Percentiles rank a stretch among this genome's conserved stretches.
phyloP scores from a whole-genome alignment of 768 basidiomycete genomes.

The Candolleomyces eurysporus region DNA sequence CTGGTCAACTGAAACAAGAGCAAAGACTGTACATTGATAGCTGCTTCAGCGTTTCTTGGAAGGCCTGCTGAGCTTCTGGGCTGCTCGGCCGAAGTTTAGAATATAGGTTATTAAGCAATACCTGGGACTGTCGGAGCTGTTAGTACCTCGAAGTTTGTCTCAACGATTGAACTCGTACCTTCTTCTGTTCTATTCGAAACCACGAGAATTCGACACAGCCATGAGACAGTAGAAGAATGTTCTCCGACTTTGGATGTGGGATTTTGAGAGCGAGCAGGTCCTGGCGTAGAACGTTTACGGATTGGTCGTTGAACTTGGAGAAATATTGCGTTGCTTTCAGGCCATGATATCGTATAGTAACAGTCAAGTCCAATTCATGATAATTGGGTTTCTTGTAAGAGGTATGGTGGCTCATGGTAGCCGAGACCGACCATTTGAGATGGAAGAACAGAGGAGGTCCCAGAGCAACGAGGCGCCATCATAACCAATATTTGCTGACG shows the following conservation, averaged over 20 bases:
- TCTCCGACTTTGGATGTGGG: constrained; percentile 36
- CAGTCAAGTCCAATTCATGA: constrained; percentile 16
- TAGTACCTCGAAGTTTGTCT: not conserved
- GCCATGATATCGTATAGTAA: constrained; percentile 33
- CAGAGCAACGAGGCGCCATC: too few species aligned
- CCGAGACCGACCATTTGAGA: not conserved
- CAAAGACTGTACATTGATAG: constrained; percentile 28
- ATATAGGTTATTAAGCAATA: constrained; percentile 18
- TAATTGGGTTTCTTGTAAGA: constrained; percentile 2
- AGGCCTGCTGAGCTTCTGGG: constrained; percentile 8
- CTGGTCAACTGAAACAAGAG: not conserved
- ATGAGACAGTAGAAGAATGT: constrained; percentile 28
- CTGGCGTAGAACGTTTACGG: constrained; percentile 23
- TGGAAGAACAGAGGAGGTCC: too few species aligned
- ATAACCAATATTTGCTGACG: too few species aligned
- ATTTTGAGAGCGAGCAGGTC: constrained; percentile 37
- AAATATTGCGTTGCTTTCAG: constrained; percentile 35
- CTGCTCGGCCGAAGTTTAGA: constrained; percentile 11
- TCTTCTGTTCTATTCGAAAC: constrained; percentile 15
- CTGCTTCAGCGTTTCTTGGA: constrained; percentile 14
- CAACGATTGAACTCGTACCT: constrained; percentile 16
- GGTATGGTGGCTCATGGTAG: not conserved
- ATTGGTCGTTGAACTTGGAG: constrained; percentile 24
- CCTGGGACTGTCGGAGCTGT: constrained; percentile 8
- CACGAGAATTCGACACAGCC: constrained; percentile 30